Percentiles rank a stretch among this genome's conserved stretches.
Evolutionary conservation across 2,329 filamentous ascomycete genomes (phyloP).

Genomic region (Clonostachys rosea): DNA sequence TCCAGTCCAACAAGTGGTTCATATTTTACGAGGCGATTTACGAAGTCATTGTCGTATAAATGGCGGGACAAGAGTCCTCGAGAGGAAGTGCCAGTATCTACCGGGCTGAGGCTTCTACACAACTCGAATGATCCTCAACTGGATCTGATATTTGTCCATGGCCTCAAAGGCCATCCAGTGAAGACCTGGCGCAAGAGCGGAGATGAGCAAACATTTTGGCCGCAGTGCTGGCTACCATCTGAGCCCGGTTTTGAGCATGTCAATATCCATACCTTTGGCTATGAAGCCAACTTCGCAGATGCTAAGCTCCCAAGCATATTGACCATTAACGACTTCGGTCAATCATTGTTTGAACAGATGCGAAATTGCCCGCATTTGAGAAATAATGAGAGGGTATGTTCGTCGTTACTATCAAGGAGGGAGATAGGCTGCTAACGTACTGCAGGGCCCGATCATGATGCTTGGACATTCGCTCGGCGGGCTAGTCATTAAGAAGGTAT

Average conservation of each 20-base stretch:
- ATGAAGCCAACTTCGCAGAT: constrained; percentile 18
- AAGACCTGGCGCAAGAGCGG: constrained; percentile 31
- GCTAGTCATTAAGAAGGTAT: constrained; percentile 24
- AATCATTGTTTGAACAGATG: constrained; percentile 17
- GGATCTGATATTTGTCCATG: constrained; percentile 36
- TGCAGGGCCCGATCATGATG: constrained; percentile 15
- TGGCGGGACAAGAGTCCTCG: background rate
- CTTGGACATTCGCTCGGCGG: constrained; percentile 21
- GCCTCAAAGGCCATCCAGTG: constrained; percentile 29
- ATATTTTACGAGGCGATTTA: no score
- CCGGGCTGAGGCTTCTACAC: constrained; percentile 16
- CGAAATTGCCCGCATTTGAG: constrained; percentile 12
- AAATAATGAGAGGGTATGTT: background rate
- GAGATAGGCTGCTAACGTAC: background rate
- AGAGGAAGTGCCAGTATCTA: constrained; percentile 8
- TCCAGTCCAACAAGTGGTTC: no score
- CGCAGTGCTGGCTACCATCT: constrained; percentile 26
- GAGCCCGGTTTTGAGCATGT: constrained; percentile 18
- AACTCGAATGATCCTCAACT: constrained; percentile 18
- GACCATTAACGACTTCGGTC: constrained; percentile 20
- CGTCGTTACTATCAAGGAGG: background rate
- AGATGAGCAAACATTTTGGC: constrained; percentile 28
- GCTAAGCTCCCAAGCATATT: constrained; percentile 8
- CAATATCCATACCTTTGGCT: constrained; percentile 21
- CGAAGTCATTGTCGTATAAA: no score